Evolutionary conservation across 805 yeast species (phyloP).

Genomic region (Pichia membranifaciens): DNA sequence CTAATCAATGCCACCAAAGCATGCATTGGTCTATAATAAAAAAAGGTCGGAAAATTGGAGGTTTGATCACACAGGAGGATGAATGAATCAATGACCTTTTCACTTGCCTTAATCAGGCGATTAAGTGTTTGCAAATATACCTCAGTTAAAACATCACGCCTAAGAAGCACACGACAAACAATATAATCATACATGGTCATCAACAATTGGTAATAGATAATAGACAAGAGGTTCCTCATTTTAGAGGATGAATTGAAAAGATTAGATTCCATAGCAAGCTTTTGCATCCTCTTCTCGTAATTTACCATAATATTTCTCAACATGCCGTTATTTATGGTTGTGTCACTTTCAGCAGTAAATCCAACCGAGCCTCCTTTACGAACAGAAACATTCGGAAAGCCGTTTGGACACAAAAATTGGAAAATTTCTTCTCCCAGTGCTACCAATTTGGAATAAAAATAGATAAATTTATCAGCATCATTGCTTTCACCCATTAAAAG

Average conservation of each 20-base stretch:
- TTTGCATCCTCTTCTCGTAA: constrained; percentile 38
- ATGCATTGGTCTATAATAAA: constrained; percentile 49
- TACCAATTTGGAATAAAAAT: constrained; percentile 40
- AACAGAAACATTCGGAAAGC: constrained; percentile 10
- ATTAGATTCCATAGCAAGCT: constrained; percentile 36
- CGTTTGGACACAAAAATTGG: constrained; percentile 33
- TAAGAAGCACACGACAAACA: constrained; percentile 36
- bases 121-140: constrained; percentile 35
- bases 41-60: constrained; percentile 42
- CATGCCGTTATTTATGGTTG: constrained; percentile 2
- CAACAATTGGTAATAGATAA: constrained; percentile 45
- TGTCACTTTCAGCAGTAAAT: constrained; percentile 2
- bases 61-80: constrained; percentile 36
- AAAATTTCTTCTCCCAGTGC: constrained; percentile 45
- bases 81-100: constrained; percentile 42
- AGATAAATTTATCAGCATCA: constrained; percentile 37
- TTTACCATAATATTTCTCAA: constrained; percentile 31
- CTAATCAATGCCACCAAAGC: constrained; percentile 44
- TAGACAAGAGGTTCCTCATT: constrained; percentile 36
- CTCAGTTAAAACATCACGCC: constrained; percentile 27
- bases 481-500: constrained; percentile 33
- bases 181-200: constrained; percentile 49
- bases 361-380: not conserved
- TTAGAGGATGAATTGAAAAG: constrained; percentile 30
- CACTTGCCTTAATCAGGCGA: constrained; percentile 40